These are phyloP conservation scores for Malassezia vespertilionis DNA, from an alignment of 1,284 basidiomycete species.

Conservation along the genomic window DNA sequence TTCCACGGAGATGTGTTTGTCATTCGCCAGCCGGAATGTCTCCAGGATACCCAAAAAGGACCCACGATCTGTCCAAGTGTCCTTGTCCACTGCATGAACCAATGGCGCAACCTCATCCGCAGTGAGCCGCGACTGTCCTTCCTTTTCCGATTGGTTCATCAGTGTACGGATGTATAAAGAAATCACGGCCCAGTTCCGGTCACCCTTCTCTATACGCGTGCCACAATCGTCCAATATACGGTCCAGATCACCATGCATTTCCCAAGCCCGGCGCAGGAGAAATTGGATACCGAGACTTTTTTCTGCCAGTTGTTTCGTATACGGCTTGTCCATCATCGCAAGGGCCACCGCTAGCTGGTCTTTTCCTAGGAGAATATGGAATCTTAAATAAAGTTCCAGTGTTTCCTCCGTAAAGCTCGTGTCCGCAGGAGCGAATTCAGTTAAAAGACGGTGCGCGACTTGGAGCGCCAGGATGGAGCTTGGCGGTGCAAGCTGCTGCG, in stretches of 20 bases:
- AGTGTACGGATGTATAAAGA: neutral
- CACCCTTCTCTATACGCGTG: conserved; percentile 6
- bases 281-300: conserved; percentile 14
- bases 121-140: neutral
- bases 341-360: neutral
- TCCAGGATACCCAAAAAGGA: conserved; percentile 14
- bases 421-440: conserved; percentile 2
- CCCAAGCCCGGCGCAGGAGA: conserved; percentile 8
- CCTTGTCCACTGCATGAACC: conserved; percentile 7
- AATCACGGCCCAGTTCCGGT: conserved; percentile 17
- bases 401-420: conserved; percentile 8
- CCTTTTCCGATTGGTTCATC: neutral
- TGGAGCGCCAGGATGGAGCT: conserved; percentile 10
- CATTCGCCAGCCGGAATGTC: neutral
- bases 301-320: neutral
- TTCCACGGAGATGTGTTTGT: neutral
- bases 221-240: conserved; percentile 10
- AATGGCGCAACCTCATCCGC: neutral
- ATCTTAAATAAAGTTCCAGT: conserved; percentile 9
- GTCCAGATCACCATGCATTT: neutral
- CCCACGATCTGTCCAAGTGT: conserved; percentile 13
- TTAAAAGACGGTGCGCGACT: conserved; percentile 9
- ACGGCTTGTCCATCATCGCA: neutral
- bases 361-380: conserved; percentile 5
- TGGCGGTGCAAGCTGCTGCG: conserved; percentile 10